Conservation (phyloP, 108 stramenopile species). For the Hondaea fermentalgiana region DNA sequence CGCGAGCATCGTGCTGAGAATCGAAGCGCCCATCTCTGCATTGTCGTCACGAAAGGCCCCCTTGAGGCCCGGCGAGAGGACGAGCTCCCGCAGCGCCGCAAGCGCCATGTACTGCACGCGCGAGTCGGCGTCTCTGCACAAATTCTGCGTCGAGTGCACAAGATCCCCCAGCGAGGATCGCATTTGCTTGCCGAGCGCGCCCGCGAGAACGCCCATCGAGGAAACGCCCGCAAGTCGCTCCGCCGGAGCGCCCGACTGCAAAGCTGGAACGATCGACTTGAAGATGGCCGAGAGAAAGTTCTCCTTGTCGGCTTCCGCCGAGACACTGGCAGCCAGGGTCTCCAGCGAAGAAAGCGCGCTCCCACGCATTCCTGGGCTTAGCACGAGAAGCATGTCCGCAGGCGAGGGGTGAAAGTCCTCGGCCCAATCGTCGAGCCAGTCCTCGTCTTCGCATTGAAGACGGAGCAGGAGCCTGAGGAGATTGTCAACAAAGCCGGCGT, state of each 20-base stretch:
- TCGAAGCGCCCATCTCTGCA: not conserved
- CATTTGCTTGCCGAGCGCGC: not conserved
- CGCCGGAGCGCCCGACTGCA: not conserved
- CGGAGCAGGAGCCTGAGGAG: not conserved
- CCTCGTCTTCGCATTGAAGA: not conserved
- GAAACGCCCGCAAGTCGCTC: not conserved
- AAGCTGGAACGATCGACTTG: not conserved
- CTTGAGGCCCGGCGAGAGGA: not conserved
- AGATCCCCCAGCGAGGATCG: not conserved
- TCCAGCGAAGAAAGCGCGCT: not conserved
- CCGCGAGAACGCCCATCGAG: not conserved
- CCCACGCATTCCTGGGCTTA: not conserved
- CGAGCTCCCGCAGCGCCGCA: not conserved
- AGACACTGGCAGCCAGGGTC: not conserved
- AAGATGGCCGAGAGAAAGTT: not conserved
- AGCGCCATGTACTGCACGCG: not conserved
- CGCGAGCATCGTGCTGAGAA: not conserved
- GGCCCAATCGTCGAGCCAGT: slow-evolving; percentile 3
- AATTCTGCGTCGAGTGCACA: not conserved
- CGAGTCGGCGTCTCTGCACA: not conserved
- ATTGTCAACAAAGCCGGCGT: not conserved
- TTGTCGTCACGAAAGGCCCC: not conserved
- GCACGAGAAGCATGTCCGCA: not conserved
- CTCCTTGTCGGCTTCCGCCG: not conserved
- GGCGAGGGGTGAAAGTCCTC: not conserved